Evolutionary conservation across 495 filamentous ascomycete species (phyloP), one percentile per base, ranked within the genome.

Genomic region (Lepidopterella palustris): DNA sequence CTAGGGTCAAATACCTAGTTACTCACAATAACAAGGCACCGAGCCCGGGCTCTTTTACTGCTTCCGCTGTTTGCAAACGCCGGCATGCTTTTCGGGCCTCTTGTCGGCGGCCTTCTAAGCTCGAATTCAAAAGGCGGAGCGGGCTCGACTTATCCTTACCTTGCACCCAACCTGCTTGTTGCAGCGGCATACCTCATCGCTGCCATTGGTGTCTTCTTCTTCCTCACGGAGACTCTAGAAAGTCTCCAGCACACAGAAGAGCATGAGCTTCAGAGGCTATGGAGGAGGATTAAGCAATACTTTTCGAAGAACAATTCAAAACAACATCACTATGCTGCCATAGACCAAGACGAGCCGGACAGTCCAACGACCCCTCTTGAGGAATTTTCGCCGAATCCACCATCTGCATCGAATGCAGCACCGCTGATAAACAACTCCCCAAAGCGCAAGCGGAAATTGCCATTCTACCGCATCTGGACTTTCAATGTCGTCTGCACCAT

Each of bases 381-480:
- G 13, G 35, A 42, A 42, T 10, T 3, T 15, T 42, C 35, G 18
- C 35, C 35, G 9, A 42, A 11, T 3, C 18, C 35, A 18, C 35
- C 35, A 42, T 4, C n/a, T n/a, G n/a, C 54, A 4, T 42, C 54
- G 21, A 29, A 35, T 20, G 11, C 45, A 23, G 13, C 35, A 13
- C 23, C 29, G 8, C 5, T 31, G 9, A 24, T 29, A 5, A 21
- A 21, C n/a, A 53, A 20, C 42, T 27, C 25, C 1, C 50, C 50
- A 10, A 26, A 26, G 5, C 54, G 29, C 20, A 40, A 25, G 25
- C 32, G 32, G 25, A 56, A 56, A 42, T 31, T 58, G 8, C 45
- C 58, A n/a, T 56, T 61, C 45, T 26, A 24, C 11, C 51, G 45
- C 10, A 61, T 61, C 3, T 61, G 58, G 58, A 61, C 58, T 4